These are phyloP conservation scores for Apocynum venetum DNA, from an alignment of 257 asterid species.

Conservation along the genomic window DNA sequence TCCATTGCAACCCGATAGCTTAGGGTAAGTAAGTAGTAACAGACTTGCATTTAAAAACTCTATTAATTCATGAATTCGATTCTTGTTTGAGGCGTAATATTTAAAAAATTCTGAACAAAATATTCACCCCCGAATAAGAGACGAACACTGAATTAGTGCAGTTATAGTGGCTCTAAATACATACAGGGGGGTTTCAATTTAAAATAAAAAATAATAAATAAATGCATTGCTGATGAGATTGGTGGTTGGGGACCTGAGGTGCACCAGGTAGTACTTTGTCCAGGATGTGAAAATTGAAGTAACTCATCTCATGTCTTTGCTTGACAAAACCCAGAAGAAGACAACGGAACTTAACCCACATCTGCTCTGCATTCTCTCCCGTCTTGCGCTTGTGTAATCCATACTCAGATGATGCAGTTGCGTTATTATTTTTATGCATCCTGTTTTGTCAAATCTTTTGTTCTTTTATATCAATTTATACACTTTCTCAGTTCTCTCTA, in stretches of 20 bases:
- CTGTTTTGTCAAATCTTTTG: constrained; percentile 12
- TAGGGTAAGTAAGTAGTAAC: too few species aligned
- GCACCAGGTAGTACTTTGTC: constrained; percentile 7
- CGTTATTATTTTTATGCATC: not conserved
- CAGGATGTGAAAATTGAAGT: constrained; percentile 1
- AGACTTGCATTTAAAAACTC: too few species aligned
- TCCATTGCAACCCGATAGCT: not conserved
- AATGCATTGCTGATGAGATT: constrained; percentile 7
- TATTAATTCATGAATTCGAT: too few species aligned
- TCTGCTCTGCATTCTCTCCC: not conserved
- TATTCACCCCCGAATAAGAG: too few species aligned
- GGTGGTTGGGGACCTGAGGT: constrained; percentile 4
- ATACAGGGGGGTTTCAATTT: too few species aligned
- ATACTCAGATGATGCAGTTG: not conserved
- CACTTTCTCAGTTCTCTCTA: not conserved
- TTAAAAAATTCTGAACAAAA: too few species aligned
- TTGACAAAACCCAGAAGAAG: constrained; percentile 11
- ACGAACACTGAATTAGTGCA: too few species aligned
- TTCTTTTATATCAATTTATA: not conserved
- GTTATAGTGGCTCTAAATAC: too few species aligned
- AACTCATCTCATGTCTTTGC: constrained; percentile 12
- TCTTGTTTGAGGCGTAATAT: too few species aligned
- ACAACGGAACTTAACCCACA: not conserved
- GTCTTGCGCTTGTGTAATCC: not conserved
- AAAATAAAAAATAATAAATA: not conserved